Evolutionary conservation across 2,329 filamentous ascomycete genomes (phyloP).

Genomic region (Pseudopyrenochaeta lycopersici): DNA sequence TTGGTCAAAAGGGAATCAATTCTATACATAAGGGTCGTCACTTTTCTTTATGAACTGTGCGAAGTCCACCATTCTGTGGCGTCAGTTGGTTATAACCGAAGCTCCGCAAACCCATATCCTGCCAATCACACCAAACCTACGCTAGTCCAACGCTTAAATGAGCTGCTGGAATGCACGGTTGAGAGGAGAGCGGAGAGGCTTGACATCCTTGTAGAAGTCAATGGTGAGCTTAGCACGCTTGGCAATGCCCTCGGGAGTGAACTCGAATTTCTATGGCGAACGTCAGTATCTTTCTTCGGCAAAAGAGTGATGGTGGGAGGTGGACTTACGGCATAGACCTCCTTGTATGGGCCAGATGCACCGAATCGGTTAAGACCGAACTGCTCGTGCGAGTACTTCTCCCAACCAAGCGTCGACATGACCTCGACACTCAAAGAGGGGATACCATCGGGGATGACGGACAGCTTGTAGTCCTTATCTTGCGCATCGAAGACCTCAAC

Average conservation of each 20-base stretch:
- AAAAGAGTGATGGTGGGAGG: constrained; percentile 37
- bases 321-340: constrained; percentile 81
- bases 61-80: constrained; percentile 15
- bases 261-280: constrained; percentile 90
- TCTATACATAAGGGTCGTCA: constrained; percentile 29
- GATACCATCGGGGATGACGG: constrained; percentile 91
- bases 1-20: constrained; percentile 25
- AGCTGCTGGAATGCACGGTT: constrained; percentile 98
- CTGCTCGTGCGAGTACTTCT: constrained; percentile 99
- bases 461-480: constrained; percentile 92
- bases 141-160: constrained; percentile 67
- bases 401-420: constrained; percentile 97
- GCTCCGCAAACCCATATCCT: not conserved
- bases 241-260: constrained; percentile 94
- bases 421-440: constrained; percentile 93
- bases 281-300: constrained; percentile 44
- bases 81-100: constrained; percentile 15
- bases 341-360: constrained; percentile 95
- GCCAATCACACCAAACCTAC: constrained; percentile 8
- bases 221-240: constrained; percentile 93
- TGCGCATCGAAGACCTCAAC: constrained; percentile 97
- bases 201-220: constrained; percentile 97
- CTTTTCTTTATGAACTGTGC: constrained; percentile 18
- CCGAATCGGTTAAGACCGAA: constrained; percentile 99
- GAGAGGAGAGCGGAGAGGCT: constrained; percentile 86